Base-by-base conservation (phyloP, 2,329 filamentous ascomycete species). In the Talaromyces verruculosus region DNA sequence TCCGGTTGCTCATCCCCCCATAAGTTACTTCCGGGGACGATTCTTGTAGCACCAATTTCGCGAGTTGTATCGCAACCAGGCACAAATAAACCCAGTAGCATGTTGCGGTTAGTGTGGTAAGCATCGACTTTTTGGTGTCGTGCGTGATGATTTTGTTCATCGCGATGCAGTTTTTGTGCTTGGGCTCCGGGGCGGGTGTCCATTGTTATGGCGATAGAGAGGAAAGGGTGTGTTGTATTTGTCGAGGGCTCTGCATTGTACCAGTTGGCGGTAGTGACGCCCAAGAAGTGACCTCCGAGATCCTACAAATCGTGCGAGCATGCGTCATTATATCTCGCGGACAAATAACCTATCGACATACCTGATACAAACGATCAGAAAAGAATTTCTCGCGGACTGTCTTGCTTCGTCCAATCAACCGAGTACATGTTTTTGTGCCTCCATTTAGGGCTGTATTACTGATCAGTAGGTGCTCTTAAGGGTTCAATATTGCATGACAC, bases 181-280 rank as follows among this genome's bases (percentile, higher is more conserved):
- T 69, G 65, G 2, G 73, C 75, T 2, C 75, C 74, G 0, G 77
- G 75, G 5, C 72, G 74, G 0, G 75, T 75, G 57, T 75, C 74
- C 72, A 79, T 77, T 0, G 78, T 76, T 58, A 78, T 79, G 22
- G 76, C 69, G 30, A 78, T 78, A 6, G 75, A 78, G 6, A 80
- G 72, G 0, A 78, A 67, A 1, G 78, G 78, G 43, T 77, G 71
- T 6, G 75, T 77, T 1, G 69, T 75, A 30, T 75, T 75, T 1
- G 72, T 71, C 5, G 70, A 66, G 10, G 75, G 72, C 30, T 74
- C 68, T 41, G 65, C 64, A 3, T 73, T 73, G 63, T 78, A 76
- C 71, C 73, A 80, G 37, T 73, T 72, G 7, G 71, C 76, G 1
- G 77, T 78, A 61, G 74, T 72, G 7, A 79, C 67, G 5, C 71